Conservation (phyloP, 2,329 filamentous ascomycete species). For the Elsinoe arachidis region DNA sequence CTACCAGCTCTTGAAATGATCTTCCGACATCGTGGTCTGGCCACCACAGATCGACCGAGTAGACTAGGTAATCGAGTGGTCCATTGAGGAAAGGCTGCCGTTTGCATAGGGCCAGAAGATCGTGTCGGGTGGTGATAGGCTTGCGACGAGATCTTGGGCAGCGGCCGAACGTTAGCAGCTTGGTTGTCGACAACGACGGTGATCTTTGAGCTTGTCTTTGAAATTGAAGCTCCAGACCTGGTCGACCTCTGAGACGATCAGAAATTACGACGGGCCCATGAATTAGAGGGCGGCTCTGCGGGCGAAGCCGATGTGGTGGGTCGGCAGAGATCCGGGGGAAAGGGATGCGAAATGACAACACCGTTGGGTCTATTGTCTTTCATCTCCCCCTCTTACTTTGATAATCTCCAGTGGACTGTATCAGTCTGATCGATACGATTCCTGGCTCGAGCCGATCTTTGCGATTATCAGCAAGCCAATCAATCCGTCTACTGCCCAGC, state of each 20-base stretch:
- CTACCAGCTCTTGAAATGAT: not conserved
- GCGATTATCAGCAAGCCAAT: conserved; percentile 9
- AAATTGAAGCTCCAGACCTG: conserved; percentile 2
- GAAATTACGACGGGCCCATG: not conserved
- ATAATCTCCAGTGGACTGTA: conserved; percentile 8
- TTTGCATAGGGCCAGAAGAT: conserved; percentile 9
- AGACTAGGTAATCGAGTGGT: conserved; percentile 2
- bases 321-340: not conserved
- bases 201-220: not conserved
- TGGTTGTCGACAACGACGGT: conserved; percentile 5
- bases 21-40: not conserved
- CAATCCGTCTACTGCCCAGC: not conserved
- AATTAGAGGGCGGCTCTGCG: conserved; percentile 7
- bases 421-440: not conserved
- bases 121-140: not conserved
- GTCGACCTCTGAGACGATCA: not conserved
- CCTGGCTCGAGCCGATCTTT: not conserved
- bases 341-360: conserved; percentile 11
- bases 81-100: conserved; percentile 11
- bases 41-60: conserved; percentile 2
- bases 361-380: conserved; percentile 5
- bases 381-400: conserved; percentile 8
- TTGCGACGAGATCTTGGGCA: not conserved
- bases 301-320: not conserved
- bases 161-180: not conserved